Evolutionary conservation across 2,329 filamentous ascomycete species (phyloP).

Genomic region (Xylariaceae sp.): DNA sequence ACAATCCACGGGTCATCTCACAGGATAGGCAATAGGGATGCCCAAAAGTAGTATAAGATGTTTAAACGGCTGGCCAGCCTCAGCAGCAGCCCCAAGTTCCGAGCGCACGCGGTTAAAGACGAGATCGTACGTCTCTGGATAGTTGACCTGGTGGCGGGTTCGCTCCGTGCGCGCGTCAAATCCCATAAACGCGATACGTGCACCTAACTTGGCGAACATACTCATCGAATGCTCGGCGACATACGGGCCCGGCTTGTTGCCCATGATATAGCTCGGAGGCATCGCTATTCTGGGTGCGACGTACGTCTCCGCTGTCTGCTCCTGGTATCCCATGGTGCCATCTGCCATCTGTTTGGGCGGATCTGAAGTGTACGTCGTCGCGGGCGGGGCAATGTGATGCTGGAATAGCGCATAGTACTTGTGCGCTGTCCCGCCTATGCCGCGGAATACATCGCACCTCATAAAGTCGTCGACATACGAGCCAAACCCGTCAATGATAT

Average conservation of each 20-base stretch:
- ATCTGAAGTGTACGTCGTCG: slow-evolving; percentile 76
- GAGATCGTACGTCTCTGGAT: slow-evolving; percentile 81
- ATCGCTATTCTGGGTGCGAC: slow-evolving; percentile 50
- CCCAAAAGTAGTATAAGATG: slow-evolving; percentile 85
- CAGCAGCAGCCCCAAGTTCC: slow-evolving; percentile 67
- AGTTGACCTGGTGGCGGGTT: slow-evolving; percentile 91
- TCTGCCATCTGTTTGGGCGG: slow-evolving; percentile 57
- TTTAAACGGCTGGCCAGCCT: slow-evolving; percentile 70
- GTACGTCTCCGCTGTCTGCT: slow-evolving; percentile 70
- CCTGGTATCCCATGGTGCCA: slow-evolving; percentile 60
- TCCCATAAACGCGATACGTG: slow-evolving; percentile 77
- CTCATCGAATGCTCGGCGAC: slow-evolving; percentile 85
- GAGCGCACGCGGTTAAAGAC: slow-evolving; percentile 72
- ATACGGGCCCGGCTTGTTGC: slow-evolving; percentile 76
- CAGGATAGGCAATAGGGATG: slow-evolving; percentile 80
- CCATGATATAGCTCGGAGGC: slow-evolving; percentile 75
- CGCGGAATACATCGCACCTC: slow-evolving; percentile 85
- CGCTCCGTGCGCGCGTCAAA: slow-evolving; percentile 93
- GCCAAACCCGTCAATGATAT: slow-evolving; percentile 89
- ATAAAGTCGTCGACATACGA: slow-evolving; percentile 94
- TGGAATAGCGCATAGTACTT: slow-evolving; percentile 99
- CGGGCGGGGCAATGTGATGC: slow-evolving; percentile 82
- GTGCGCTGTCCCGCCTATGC: slow-evolving; percentile 86
- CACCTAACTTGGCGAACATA: slow-evolving; percentile 79
- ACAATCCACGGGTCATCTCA: slow-evolving; percentile 44